Conservation (phyloP, 208 protist species). For the Naegleria lovaniensis region DNA sequence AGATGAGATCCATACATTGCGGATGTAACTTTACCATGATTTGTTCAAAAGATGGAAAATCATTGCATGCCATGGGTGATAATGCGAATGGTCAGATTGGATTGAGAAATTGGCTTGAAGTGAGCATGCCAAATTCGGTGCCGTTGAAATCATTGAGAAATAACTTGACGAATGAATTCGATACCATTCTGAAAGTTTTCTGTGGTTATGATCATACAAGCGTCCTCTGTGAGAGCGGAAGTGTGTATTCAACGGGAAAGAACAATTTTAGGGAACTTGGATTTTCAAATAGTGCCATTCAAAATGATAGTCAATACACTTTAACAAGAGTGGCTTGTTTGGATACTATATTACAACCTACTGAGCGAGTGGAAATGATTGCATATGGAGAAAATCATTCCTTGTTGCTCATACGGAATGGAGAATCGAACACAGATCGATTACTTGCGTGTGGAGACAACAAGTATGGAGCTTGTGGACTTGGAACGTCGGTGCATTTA, state of each 20-base stretch:
- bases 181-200: not conserved
- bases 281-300: not conserved
- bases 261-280: not conserved
- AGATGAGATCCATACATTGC: not conserved
- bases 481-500: not conserved
- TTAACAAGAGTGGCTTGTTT: not conserved
- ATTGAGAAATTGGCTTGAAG: not conserved
- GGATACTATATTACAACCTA: not conserved
- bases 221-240: not conserved
- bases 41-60: not conserved
- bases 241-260: not conserved
- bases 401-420: not conserved
- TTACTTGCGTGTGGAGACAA: not conserved
- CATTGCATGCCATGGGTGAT: not conserved
- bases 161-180: not conserved
- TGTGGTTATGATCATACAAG: not conserved
- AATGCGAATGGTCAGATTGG: not conserved
- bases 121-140: not conserved
- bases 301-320: not conserved
- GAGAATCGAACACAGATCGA: not conserved
- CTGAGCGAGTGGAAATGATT: not conserved
- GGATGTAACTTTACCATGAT: not conserved
- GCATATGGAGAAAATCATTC: not conserved
- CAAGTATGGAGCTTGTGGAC: not conserved
- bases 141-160: not conserved